Percentiles rank a stretch among this genome's conserved stretches.
These are phyloP conservation scores for Gonium pectorale DNA, from an alignment of 139 green algal genomes.

Conservation along the genomic window DNA sequence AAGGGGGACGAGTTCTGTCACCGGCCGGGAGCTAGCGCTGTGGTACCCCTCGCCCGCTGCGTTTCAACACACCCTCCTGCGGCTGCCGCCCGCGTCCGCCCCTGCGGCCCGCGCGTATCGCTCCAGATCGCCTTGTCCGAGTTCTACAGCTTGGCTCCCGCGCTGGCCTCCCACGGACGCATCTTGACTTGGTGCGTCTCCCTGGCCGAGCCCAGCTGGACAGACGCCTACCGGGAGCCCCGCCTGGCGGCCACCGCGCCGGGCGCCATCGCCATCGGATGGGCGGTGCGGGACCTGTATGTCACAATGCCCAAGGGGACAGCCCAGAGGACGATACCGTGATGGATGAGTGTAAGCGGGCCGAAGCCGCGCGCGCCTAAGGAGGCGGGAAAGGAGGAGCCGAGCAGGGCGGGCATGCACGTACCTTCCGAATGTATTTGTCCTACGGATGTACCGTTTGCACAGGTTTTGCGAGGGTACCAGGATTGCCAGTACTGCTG, in stretches of 20 bases:
- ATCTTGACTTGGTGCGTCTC: background rate
- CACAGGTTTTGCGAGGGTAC: too few species aligned
- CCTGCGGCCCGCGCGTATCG: too few species aligned
- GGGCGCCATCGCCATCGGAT: background rate
- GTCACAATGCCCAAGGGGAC: background rate
- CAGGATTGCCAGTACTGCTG: too few species aligned
- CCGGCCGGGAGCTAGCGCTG: too few species aligned
- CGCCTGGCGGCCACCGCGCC: background rate
- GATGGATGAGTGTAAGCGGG: too few species aligned
- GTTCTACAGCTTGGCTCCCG: background rate
- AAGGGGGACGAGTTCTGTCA: background rate
- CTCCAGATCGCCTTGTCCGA: background rate
- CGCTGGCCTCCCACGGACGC: background rate
- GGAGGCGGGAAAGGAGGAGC: too few species aligned
- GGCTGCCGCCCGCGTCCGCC: too few species aligned
- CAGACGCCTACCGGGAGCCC: background rate
- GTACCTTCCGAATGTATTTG: too few species aligned
- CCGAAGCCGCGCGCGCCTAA: too few species aligned
- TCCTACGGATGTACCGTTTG: too few species aligned
- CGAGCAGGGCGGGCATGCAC: too few species aligned
- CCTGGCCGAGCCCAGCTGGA: background rate
- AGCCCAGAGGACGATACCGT: too few species aligned
- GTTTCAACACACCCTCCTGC: background rate
- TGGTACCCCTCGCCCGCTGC: background rate
- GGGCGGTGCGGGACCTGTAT: background rate